Conservation (phyloP, 192 early-diverging fungal genomes). For the Coemansia sp. region DNA sequence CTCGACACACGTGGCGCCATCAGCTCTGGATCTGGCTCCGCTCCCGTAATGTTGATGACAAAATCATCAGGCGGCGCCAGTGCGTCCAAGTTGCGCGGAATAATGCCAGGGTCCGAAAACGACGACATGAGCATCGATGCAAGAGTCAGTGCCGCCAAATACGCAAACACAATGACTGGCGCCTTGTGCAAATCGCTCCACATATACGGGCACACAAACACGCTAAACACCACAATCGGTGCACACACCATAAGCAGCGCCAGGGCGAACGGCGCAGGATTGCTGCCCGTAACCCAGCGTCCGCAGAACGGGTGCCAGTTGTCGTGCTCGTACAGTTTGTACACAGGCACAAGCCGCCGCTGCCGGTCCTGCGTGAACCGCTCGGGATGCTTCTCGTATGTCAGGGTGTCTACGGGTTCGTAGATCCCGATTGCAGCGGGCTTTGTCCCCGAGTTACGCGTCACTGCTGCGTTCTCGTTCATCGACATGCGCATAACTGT, state of each 20-base stretch:
- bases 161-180: conserved; percentile 66
- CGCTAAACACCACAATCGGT: conserved; percentile 62
- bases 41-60: conserved; percentile 19
- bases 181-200: conserved; percentile 62
- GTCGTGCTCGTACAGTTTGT: conserved; percentile 49
- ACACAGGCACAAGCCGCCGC: conserved; percentile 46
- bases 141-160: conserved; percentile 61
- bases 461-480: conserved; percentile 27
- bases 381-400: conserved; percentile 26
- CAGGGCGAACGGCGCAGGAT: conserved; percentile 62
- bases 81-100: conserved; percentile 71
- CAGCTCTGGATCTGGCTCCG: not conserved
- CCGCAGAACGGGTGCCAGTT: conserved; percentile 66
- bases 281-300: conserved; percentile 65
- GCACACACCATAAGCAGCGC: conserved; percentile 58
- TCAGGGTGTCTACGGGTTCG: conserved; percentile 35
- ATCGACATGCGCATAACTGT: conserved; percentile 46
- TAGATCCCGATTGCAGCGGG: conserved; percentile 36
- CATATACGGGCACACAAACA: conserved; percentile 67
- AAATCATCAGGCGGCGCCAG: conserved; percentile 42
- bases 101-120: conserved; percentile 74
- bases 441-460: conserved; percentile 10
- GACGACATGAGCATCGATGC: conserved; percentile 74
- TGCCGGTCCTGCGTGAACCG: conserved; percentile 39
- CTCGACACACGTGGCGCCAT: not conserved